Base-by-base conservation (phyloP, 305 asterid genomes). In the Monarda citriodora region DNA sequence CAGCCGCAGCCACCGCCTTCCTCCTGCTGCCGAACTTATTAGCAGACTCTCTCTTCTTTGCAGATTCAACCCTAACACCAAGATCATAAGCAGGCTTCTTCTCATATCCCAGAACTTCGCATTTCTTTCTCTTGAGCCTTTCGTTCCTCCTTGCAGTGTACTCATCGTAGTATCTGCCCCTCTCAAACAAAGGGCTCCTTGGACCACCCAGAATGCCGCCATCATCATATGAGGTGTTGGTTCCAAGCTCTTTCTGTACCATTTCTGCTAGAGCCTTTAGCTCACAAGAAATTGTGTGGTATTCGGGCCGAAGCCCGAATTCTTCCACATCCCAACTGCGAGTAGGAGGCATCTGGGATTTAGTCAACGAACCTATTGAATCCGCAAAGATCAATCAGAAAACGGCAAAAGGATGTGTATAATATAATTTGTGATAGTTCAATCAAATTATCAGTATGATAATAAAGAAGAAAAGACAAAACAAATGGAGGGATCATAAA, bases 121-220 rank as follows among this genome's bases (percentile, higher is more conserved):
- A 83, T 64, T 86, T 92, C 85, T 81, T 92, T 52, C 89, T 78
- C 88, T 63, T 85, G 55, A 92, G 86, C 85, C 96, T 79, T 79
- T 89, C 98, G 47, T 89, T 92, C 69, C 98, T 80, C 61, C 93
- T 73, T 5, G 95, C 93, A 0, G 87, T 72, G 40, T 92, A 92
- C 80, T 79, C 93, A 12, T 89, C 97, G 16, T 92, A 92, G 32
- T 83, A 77, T 66, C 85, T 78, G 3, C 98, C 98, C 75, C 96
- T 81, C 71, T 84, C 88, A 20, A 89, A 92, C 61, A 87, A 41
- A 58, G 89, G 83, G 70, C 88, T 76, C 72, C 73, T 63, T 32
- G 53, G 64, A 46, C 57, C 55, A 21, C 64, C 65, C 16, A 66
- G 16, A 45, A 10, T 9, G 14, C 41, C 69, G 29, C 34, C 64